Evolutionary conservation across 2,329 filamentous ascomycete species (phyloP).

Genomic region (Polytolypa hystricis): DNA sequence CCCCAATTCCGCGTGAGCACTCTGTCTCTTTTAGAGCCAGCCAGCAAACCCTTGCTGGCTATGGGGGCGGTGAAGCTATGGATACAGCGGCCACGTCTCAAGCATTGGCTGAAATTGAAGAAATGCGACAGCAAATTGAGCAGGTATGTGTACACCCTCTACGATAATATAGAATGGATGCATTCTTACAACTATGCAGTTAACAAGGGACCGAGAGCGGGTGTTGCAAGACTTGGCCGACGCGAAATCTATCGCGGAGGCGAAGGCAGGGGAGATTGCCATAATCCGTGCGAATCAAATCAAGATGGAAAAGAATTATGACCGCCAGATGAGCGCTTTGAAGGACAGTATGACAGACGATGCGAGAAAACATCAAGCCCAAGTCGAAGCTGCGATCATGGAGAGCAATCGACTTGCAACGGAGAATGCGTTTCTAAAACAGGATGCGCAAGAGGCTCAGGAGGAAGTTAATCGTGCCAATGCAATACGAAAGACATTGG

Average conservation of each 20-base stretch:
- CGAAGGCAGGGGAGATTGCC: constrained; percentile 50
- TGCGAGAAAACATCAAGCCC: constrained; percentile 41
- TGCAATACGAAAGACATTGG: constrained; percentile 28
- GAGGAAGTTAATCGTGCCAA: constrained; percentile 43
- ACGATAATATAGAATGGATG: not conserved
- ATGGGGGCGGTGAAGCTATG: no score
- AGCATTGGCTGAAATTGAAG: constrained; percentile 8
- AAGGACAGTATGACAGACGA: constrained; percentile 45
- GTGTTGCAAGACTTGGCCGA: constrained; percentile 28
- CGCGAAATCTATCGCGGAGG: constrained; percentile 32
- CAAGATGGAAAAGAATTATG: constrained; percentile 42
- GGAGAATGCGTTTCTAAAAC: constrained; percentile 49
- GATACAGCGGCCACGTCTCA: no score
- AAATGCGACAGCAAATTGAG: constrained; percentile 11
- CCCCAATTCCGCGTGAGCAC: no score
- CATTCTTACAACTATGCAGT: constrained; percentile 15
- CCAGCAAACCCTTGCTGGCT: no score
- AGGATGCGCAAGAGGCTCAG: constrained; percentile 47
- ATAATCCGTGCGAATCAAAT: constrained; percentile 50
- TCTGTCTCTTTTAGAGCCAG: no score
- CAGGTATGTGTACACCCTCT: constrained; percentile 5
- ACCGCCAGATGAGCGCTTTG: constrained; percentile 41
- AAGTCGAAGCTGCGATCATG: constrained; percentile 43
- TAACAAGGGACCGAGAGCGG: constrained; percentile 29
- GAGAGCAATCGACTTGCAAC: constrained; percentile 48